These are phyloP conservation scores for Phytophthora syringae DNA, from an alignment of 352 stramenopile genomes.

Conservation along the genomic window DNA sequence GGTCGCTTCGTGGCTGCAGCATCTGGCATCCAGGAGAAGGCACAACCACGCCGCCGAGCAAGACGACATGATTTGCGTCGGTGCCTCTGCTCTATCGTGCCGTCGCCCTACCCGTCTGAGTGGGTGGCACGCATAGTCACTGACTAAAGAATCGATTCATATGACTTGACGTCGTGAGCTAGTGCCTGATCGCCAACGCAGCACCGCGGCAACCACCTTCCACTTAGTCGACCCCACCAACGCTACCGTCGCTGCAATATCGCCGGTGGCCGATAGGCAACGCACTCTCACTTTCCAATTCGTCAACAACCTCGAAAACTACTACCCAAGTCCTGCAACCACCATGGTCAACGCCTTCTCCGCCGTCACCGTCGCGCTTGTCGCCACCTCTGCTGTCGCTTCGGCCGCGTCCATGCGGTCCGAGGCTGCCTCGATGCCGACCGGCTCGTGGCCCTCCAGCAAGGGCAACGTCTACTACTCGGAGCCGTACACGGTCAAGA, in stretches of 20 bases:
- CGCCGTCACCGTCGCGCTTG: too few relatives aligned
- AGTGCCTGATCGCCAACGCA: background rate
- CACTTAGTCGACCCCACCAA: background rate
- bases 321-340: background rate
- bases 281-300: conserved; percentile 1
- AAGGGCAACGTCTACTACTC: too few relatives aligned
- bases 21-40: background rate
- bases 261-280: background rate
- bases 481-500: too few relatives aligned
- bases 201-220: background rate
- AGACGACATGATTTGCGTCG: background rate
- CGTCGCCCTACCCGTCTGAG: background rate
- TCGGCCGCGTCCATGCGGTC: too few relatives aligned
- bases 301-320: background rate
- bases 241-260: background rate
- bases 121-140: background rate
- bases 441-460: too few relatives aligned
- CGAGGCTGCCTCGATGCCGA: too few relatives aligned
- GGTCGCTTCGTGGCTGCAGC: background rate
- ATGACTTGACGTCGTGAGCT: background rate
- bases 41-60: background rate
- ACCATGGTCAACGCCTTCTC: conserved; percentile 1
- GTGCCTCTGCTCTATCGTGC: background rate
- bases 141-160: background rate
- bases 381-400: too few relatives aligned